Evolutionary conservation across 495 filamentous ascomycete species (phyloP).

Genomic region (Penicillium waksmanii): DNA sequence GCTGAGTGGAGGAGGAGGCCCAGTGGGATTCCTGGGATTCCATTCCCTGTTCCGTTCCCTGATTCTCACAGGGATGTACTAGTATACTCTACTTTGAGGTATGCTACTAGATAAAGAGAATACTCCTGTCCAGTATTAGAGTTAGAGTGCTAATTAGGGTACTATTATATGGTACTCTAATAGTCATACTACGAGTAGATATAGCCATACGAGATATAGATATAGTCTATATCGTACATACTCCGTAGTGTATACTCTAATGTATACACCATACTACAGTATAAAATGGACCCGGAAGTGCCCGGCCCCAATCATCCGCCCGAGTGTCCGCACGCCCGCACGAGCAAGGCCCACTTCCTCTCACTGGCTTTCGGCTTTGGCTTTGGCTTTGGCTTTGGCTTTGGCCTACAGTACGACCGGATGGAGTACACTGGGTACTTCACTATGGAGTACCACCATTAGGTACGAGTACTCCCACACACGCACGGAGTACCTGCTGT

Average conservation of each 20-base stretch:
- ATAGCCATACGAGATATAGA: no score
- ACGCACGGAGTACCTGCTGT: neutral
- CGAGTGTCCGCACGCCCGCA: neutral
- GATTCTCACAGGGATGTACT: constrained; percentile 4
- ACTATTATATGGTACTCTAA: no score
- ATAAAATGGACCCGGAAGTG: neutral
- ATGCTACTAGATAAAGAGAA: no score
- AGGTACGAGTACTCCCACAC: neutral
- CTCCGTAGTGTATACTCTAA: no score
- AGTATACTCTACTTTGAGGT: neutral
- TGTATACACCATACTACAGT: neutral
- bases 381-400: no score
- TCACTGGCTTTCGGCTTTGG: no score
- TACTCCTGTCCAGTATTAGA: neutral
- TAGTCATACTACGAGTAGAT: no score
- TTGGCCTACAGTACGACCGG: neutral
- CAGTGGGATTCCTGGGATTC: constrained; percentile 1
- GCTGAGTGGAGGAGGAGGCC: neutral
- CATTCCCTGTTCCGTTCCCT: neutral
- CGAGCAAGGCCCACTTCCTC: neutral
- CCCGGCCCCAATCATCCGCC: constrained; percentile 4
- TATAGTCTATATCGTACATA: neutral
- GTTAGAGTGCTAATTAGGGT: no score
- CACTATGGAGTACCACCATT: neutral
- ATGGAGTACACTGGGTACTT: neutral